Base-by-base conservation (phyloP, 345 rosid species). In the Cardamine resedifolia region DNA sequence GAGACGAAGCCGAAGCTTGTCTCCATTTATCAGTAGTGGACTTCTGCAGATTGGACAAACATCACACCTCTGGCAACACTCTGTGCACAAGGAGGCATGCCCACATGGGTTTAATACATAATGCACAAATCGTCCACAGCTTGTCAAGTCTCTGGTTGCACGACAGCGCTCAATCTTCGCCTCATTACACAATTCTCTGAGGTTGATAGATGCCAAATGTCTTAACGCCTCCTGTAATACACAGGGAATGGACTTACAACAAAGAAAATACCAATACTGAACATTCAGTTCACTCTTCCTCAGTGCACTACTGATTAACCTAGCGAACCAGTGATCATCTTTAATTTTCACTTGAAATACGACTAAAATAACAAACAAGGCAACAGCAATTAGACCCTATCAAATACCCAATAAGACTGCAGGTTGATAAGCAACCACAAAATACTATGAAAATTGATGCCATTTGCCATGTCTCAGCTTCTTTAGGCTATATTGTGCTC, bases 71-170 rank as follows among this genome's bases (percentile, higher is more conserved):
- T 87, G 90, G 71, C 87, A 80, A 73, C 98, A 95, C 85, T 92
- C 98, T 3, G 70, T 71, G 79, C 98, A 92, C 74, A 96, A 77
- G 14, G 97, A 95, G 12, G 99, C 97, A 84, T 95, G 99, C 38
- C 97, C 86, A 55, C 99, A 95, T 2, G 96, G 81, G 72, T 61
- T 85, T 68, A 96, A 75, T 16, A 81, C 87, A 80, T 83, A 68
- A 58, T 83, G 84, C 16, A 92, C 99, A 70, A 76, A 83, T 41
- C 90, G 84, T 27, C 91, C 98, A 43, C 99, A 92, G 72, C 97
- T 87, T 59, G 94, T 77, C 82, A 92, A 81, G 82, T 96, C 96
- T 73, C 99, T 90, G 66, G 95, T 81, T n/a, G 98, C 99, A 34
- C 99, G 82, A 53, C 99, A 96, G 1, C 67, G 79, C 83, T 96